Evolutionary conservation across 495 filamentous ascomycete species (phyloP).

Genomic region (Glonium stellatum): DNA sequence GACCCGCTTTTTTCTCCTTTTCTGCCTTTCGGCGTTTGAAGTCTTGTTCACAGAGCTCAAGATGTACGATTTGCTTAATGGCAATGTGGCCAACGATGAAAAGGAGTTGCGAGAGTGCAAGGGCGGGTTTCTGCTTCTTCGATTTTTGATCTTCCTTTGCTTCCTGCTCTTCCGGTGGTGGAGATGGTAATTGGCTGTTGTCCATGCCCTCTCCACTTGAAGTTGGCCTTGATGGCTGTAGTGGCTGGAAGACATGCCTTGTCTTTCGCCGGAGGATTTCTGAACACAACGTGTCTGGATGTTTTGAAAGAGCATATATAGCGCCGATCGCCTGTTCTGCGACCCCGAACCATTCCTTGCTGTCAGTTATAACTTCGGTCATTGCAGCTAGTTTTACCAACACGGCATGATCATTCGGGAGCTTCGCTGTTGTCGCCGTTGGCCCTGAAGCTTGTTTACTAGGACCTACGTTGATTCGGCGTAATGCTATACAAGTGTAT

Average conservation of each 20-base stretch:
- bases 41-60: conserved; percentile 94
- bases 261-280: conserved; percentile 87
- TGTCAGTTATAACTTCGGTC: conserved; percentile 73
- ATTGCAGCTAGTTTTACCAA: conserved; percentile 72
- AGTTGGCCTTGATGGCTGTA: conserved; percentile 16
- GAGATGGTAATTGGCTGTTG: conserved; percentile 35
- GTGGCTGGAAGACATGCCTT: conserved; percentile 60
- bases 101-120: conserved; percentile 79
- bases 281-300: conserved; percentile 89
- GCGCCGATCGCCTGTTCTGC: conserved; percentile 95
- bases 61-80: conserved; percentile 98
- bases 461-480: conserved; percentile 75
- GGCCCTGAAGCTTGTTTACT: conserved; percentile 42
- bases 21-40: conserved; percentile 96
- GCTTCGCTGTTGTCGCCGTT: conserved; percentile 57
- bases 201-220: conserved; percentile 35
- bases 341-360: conserved; percentile 93
- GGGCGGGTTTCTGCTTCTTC: conserved; percentile 40
- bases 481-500: conserved; percentile 87
- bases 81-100: conserved; percentile 96
- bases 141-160: conserved; percentile 39
- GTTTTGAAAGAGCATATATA: conserved; percentile 90
- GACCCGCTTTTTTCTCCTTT: conserved; percentile 65
- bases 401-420: conserved; percentile 88
- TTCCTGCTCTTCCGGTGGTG: conserved; percentile 30